phyloP scores from a whole-genome alignment of 116 monocot species.

The Dioscorea cayenensis region DNA sequence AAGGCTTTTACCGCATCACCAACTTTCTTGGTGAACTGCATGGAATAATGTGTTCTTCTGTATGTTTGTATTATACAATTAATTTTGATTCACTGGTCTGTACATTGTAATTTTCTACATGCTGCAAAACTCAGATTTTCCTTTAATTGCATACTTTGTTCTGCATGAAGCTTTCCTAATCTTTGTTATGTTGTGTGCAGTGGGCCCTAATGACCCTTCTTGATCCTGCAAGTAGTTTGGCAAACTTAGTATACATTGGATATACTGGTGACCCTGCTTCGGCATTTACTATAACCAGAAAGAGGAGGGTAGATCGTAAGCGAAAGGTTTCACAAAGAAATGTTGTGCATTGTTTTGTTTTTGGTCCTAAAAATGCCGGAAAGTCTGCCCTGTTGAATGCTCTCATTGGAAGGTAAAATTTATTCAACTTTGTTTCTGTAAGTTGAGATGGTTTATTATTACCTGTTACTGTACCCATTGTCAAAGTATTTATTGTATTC shows the following conservation, averaged over 20 bases:
- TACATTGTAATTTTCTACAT: neutral
- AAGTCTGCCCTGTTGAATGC: slow-evolving; percentile 80
- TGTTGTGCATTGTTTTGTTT: slow-evolving; percentile 90
- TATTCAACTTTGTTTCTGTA: too few relatives aligned
- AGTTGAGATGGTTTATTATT: too few relatives aligned
- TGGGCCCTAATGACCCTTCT: slow-evolving; percentile 96
- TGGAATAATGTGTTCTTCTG: too few relatives aligned
- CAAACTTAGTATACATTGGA: slow-evolving; percentile 87
- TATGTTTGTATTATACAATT: neutral
- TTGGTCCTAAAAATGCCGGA: slow-evolving; percentile 83
- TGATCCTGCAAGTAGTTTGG: slow-evolving; percentile 71
- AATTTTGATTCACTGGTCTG: neutral
- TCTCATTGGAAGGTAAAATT: slow-evolving; percentile 59
- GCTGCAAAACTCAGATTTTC: too few relatives aligned
- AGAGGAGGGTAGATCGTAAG: slow-evolving; percentile 76
- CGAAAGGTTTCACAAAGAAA: slow-evolving; percentile 61
- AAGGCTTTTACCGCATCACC: too few relatives aligned
- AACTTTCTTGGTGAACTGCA: too few relatives aligned
- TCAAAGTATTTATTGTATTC: neutral
- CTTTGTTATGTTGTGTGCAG: slow-evolving; percentile 23
- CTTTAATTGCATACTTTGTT: neutral
- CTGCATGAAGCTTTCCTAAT: neutral
- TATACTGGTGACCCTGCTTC: slow-evolving; percentile 63
- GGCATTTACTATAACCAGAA: slow-evolving; percentile 70
- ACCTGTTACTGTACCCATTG: too few relatives aligned